phyloP scores from a whole-genome alignment of 257 asterid species.

The Solanum paucissectum region DNA sequence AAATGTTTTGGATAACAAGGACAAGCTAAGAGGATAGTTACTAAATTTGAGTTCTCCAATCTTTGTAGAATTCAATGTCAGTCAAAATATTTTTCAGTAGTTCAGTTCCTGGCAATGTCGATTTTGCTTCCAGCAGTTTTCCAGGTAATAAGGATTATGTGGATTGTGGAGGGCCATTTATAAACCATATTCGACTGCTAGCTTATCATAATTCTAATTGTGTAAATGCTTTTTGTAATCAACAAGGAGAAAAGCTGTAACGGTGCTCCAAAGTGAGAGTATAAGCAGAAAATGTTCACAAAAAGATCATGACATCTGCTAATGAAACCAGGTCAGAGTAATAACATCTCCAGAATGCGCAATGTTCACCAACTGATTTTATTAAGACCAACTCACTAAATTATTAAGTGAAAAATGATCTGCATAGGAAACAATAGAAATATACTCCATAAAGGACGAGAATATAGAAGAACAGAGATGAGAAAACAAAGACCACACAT shows the following conservation, averaged over 20 bases:
- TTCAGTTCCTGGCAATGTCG: constrained; percentile 32
- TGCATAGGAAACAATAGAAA: neutral
- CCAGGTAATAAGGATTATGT: constrained; percentile 34
- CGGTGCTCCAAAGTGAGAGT: neutral
- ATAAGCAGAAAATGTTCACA: constrained; percentile 3
- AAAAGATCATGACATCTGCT: constrained; percentile 22
- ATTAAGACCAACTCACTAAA: neutral
- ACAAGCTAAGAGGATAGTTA: too few species aligned
- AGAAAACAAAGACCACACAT: too few species aligned
- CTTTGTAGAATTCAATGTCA: too few species aligned
- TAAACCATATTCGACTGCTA: constrained; percentile 27
- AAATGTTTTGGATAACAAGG: too few species aligned
- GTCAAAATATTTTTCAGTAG: constrained; percentile 6
- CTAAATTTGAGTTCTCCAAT: too few species aligned
- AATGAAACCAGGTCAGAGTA: constrained; percentile 48
- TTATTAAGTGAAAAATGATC: neutral
- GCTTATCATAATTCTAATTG: constrained; percentile 17
- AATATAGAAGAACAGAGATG: too few species aligned
- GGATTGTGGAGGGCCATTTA: constrained; percentile 34
- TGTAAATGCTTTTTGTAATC: constrained; percentile 9
- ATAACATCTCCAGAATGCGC: constrained; percentile 41
- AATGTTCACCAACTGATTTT: neutral
- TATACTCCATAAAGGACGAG: neutral
- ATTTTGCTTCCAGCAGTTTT: constrained; percentile 28
- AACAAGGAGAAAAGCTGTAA: neutral